Evolutionary conservation across 768 basidiomycete genomes (phyloP), one percentile per base, ranked within the genome.

Genomic region (Pleurotus ostreatus): DNA sequence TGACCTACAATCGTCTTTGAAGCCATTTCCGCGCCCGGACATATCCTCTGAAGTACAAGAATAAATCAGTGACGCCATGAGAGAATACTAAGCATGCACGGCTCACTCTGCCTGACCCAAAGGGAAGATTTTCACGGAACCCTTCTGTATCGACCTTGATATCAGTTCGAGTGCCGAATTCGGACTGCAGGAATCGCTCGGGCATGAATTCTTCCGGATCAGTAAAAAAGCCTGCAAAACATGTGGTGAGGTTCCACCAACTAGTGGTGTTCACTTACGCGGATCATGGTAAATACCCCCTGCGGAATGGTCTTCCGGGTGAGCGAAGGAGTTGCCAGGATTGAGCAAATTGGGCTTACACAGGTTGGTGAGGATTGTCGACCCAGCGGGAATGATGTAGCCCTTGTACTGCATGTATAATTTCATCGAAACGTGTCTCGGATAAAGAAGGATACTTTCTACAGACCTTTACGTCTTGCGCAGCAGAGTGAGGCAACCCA

Each of bases 11-110:
- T 25, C 4, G 63, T 57, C 23, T 61, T 59, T 5, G 53, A 25
- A 3, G 63, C 62, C 15, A 61, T 37, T 18, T 61, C 57, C n/a
- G 61, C 59, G 12, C 63, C 63, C 7, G 62, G 60, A 26, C 63
- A 64, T 23, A 63, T 57, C 37, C 63, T 48, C 63, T 64, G 57
- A 40, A 20, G 39, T 25, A 20, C 18, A 39, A 13, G 26, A 49
- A 49, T 12, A 13, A 20, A 26, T 34, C 30, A 34, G 30, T 8
- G 47, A 43, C 30, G 5, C 9, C 39, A 12, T 23, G 9, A 15
- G 49, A 48, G 38, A 6, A 34, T 43, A 25, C 15, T 20, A 13
- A 9, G 3, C 30, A 34, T 34, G 30, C 30, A 25, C 12, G 9
- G 44, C 60, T 46, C 16, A 65, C 63, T 49, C 60, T 55, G 15